phyloP scores from a whole-genome alignment of 2,329 filamentous ascomycete species.

The Hyphodiscus sp. region DNA sequence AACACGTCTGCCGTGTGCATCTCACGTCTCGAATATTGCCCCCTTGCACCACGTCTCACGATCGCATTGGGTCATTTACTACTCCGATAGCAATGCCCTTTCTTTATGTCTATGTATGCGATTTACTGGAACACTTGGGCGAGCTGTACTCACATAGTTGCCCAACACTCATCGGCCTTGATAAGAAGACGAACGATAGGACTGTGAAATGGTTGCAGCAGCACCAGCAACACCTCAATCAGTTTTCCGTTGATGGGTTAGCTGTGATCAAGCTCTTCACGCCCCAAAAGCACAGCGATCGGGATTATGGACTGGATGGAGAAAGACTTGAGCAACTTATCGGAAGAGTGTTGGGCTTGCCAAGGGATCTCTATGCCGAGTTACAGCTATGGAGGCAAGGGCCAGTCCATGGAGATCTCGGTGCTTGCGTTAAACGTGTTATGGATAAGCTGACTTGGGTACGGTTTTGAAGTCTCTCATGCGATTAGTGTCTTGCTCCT shows the following conservation, averaged over 20 bases:
- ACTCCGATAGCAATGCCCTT: conserved; percentile 47
- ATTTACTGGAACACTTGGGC: conserved; percentile 65
- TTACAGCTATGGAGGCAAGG: conserved; percentile 53
- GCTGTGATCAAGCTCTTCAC: conserved; percentile 71
- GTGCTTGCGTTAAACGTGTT: conserved; percentile 37
- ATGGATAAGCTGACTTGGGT: conserved; percentile 16
- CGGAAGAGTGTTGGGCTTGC: conserved; percentile 58
- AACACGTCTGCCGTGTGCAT: neutral
- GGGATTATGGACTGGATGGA: conserved; percentile 67
- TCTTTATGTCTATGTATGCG: conserved; percentile 64
- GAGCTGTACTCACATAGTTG: conserved; percentile 31
- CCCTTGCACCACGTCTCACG: neutral
- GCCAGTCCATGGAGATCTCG: conserved; percentile 58
- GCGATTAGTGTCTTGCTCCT: too few relatives aligned
- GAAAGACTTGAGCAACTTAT: conserved; percentile 59
- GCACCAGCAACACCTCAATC: conserved; percentile 53
- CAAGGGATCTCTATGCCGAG: conserved; percentile 51
- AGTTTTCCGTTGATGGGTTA: conserved; percentile 47
- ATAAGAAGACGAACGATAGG: conserved; percentile 49
- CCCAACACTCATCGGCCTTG: conserved; percentile 28
- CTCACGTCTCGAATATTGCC: neutral
- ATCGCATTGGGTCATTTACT: neutral
- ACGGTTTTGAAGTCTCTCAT: neutral
- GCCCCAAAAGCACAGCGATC: conserved; percentile 68
- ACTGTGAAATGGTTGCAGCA: conserved; percentile 63